Evolutionary conservation across 306 rosid genomes (phyloP).

Genomic region (Astragalus membranaceus): DNA sequence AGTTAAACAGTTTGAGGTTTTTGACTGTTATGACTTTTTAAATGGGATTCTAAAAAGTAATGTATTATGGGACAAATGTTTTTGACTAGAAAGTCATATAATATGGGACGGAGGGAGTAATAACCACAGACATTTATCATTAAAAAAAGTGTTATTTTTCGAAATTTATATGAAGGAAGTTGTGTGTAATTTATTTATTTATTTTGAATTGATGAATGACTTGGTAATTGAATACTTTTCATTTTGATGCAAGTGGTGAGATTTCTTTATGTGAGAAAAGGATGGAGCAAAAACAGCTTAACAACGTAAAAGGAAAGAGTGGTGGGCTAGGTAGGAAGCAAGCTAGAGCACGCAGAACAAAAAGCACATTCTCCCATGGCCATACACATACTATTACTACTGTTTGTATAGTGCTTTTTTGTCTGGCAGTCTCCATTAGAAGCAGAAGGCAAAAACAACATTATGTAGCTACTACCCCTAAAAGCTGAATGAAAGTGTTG

Average conservation of each 20-base stretch:
- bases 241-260: conserved; percentile 21
- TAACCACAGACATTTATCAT: too few relatives aligned
- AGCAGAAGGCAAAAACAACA: not conserved
- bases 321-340: conserved; percentile 22
- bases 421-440: conserved; percentile 24
- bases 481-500: conserved; percentile 33
- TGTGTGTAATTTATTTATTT: too few relatives aligned
- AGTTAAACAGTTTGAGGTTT: too few relatives aligned
- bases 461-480: conserved; percentile 6
- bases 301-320: conserved; percentile 18
- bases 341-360: not conserved
- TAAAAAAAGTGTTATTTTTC: too few relatives aligned
- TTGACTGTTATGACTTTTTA: too few relatives aligned
- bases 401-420: conserved; percentile 24
- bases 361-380: conserved; percentile 17
- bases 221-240: not conserved
- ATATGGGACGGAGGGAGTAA: too few relatives aligned
- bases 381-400: conserved; percentile 1
- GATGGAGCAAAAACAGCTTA: conserved; percentile 19
- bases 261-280: conserved; percentile 6
- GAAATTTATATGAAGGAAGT: too few relatives aligned
- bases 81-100: too few relatives aligned
- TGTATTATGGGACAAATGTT: too few relatives aligned
- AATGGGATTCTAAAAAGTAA: too few relatives aligned
- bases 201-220: not conserved